A percentile compares a stretch with the other conserved stretches of the same genome.
Conservation (phyloP, 352 stramenopile genomes). For the Thraustotheca clavata region DNA sequence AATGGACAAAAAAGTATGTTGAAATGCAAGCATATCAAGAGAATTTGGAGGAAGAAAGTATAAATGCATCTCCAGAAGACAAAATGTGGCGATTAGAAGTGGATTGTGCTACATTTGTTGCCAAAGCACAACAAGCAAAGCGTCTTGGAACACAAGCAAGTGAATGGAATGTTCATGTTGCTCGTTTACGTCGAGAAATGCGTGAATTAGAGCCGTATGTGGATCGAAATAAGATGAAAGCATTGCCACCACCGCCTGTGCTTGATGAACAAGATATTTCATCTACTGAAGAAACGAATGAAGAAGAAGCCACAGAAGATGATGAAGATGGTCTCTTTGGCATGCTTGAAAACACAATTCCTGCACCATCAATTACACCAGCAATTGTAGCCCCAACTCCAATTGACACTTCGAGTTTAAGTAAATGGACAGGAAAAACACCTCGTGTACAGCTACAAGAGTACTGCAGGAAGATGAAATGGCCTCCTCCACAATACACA, state of each 20-base stretch:
- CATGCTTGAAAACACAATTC: constrained; percentile 34
- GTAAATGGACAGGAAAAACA: constrained; percentile 40
- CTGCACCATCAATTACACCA: constrained; percentile 26
- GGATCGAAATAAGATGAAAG: constrained; percentile 17
- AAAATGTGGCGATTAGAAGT: constrained; percentile 40
- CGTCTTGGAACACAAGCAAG: constrained; percentile 2
- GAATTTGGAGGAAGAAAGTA: constrained; percentile 35
- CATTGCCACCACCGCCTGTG: background rate
- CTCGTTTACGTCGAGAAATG: constrained; percentile 21
- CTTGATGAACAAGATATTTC: no score
- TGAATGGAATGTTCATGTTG: constrained; percentile 22
- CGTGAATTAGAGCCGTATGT: constrained; percentile 21
- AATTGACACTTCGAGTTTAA: background rate
- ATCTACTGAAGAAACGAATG: background rate
- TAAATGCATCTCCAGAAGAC: constrained; percentile 28
- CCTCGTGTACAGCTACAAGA: constrained; percentile 85
- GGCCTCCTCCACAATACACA: constrained; percentile 73
- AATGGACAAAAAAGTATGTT: constrained; percentile 73
- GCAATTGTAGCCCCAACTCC: background rate
- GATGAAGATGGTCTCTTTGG: constrained; percentile 28
- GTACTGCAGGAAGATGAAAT: constrained; percentile 80
- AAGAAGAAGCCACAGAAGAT: background rate
- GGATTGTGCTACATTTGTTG: constrained; percentile 26
- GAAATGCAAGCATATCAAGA: constrained; percentile 36
- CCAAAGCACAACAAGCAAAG: constrained; percentile 25